These are phyloP conservation scores for Pouteria campechiana DNA, from an alignment of 179 eudicot species.

Conservation along the genomic window DNA sequence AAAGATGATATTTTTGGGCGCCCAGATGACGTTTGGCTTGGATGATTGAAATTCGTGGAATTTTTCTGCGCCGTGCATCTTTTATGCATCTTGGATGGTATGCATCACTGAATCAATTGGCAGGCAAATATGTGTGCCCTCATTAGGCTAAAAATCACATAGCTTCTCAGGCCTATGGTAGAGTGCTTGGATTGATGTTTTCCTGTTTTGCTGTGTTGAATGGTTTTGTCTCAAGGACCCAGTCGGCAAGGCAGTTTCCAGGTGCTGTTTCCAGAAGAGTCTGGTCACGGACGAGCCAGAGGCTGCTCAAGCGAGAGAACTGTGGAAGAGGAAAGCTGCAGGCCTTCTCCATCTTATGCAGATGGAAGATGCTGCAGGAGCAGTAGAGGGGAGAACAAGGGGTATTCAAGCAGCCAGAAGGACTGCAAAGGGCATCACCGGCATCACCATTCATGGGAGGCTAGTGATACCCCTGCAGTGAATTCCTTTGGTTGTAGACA, in stretches of 20 bases:
- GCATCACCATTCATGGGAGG: constrained; percentile 44
- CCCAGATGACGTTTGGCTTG: no score
- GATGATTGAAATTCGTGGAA: no score
- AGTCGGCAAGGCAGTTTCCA: constrained; percentile 81
- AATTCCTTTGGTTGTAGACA: constrained; percentile 19
- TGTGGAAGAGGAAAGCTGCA: constrained; percentile 36
- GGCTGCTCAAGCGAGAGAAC: constrained; percentile 46
- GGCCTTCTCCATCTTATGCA: constrained; percentile 34
- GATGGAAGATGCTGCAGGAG: constrained; percentile 54
- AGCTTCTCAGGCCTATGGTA: not conserved
- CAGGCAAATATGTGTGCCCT: no score
- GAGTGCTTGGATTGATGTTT: not conserved
- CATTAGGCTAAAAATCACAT: not conserved
- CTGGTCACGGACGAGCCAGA: constrained; percentile 35
- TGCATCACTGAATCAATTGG: no score
- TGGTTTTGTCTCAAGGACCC: constrained; percentile 47
- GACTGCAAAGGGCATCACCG: constrained; percentile 52
- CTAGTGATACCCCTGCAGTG: constrained; percentile 26
- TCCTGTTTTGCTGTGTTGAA: not conserved
- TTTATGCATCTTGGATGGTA: no score
- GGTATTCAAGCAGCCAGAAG: constrained; percentile 40
- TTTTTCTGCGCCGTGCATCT: no score
- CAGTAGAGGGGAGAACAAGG: constrained; percentile 42
- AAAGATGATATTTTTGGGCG: no score
- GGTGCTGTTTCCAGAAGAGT: constrained; percentile 42